These are phyloP conservation scores for Pseudogymnoascus sp. DNA, from an alignment of 2,329 filamentous ascomycete species.

Conservation along the genomic window DNA sequence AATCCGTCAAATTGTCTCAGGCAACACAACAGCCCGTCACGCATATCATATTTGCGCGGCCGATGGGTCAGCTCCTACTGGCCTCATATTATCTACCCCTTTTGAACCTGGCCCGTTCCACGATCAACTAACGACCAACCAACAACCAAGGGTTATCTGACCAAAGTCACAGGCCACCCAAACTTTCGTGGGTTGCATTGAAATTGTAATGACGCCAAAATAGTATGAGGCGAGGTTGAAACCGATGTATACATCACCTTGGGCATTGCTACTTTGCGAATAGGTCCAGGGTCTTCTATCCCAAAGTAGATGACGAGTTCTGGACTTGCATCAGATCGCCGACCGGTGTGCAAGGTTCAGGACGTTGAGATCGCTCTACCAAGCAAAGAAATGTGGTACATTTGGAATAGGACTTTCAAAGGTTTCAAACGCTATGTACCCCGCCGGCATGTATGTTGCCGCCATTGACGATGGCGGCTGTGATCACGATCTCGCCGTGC, in stretches of 20 bases:
- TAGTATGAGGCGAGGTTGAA: background rate
- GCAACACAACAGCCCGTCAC: background rate
- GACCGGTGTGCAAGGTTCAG: constrained; percentile 4
- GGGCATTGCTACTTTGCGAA: constrained; percentile 1
- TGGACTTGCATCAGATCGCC: background rate
- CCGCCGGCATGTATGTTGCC: background rate
- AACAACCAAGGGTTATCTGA: background rate
- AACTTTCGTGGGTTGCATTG: background rate
- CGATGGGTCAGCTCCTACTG: background rate
- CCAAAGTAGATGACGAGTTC: background rate
- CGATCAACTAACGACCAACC: background rate
- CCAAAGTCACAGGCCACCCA: background rate
- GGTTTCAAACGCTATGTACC: background rate
- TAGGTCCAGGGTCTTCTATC: background rate
- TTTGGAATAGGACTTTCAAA: background rate
- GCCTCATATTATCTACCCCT: background rate
- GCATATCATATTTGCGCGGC: constrained; percentile 5
- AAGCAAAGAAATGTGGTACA: background rate
- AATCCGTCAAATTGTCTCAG: constrained; percentile 1
- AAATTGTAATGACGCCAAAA: background rate
- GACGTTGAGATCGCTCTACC: background rate
- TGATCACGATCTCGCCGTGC: constrained; percentile 6
- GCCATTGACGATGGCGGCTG: constrained; percentile 7
- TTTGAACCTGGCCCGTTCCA: background rate
- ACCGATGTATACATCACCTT: background rate